phyloP scores from a whole-genome alignment of 2,329 filamentous ascomycete species.

The Phaeosphaeriaceae sp. region DNA sequence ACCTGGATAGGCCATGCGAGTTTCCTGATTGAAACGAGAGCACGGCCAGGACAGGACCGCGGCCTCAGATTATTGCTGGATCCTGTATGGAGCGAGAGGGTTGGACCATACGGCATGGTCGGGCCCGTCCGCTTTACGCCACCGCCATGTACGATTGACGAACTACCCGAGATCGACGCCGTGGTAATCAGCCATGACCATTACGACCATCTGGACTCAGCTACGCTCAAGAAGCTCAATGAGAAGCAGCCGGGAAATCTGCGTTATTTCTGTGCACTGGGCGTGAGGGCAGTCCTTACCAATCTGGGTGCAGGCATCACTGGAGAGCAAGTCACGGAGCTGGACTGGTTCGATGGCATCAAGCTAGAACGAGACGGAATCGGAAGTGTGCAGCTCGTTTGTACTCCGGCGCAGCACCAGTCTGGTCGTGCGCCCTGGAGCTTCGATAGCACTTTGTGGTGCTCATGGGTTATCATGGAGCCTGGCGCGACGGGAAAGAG shows the following conservation, averaged over 20 bases:
- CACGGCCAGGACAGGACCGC: constrained; percentile 33
- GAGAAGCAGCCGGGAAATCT: constrained; percentile 44
- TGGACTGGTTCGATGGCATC: constrained; percentile 60
- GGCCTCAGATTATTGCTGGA: constrained; percentile 59
- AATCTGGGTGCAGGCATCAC: constrained; percentile 48
- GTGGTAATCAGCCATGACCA: constrained; percentile 64
- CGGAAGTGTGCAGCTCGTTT: constrained; percentile 52
- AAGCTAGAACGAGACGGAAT: constrained; percentile 41
- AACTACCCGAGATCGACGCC: constrained; percentile 60
- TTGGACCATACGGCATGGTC: constrained; percentile 54
- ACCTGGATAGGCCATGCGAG: constrained; percentile 62
- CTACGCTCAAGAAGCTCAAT: constrained; percentile 53
- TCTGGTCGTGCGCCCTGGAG: constrained; percentile 53
- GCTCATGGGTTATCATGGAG: constrained; percentile 54
- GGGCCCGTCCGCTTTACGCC: constrained; percentile 62
- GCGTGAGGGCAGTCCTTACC: constrained; percentile 47
- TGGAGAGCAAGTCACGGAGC: constrained; percentile 52
- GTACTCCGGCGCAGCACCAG: constrained; percentile 58
- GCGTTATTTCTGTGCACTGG: constrained; percentile 53
- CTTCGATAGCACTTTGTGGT: constrained; percentile 55
- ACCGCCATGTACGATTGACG: constrained; percentile 57
- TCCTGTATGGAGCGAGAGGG: constrained; percentile 60
- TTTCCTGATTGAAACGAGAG: constrained; percentile 56
- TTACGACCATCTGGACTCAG: constrained; percentile 62
- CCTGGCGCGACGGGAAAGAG: constrained; percentile 34